Evolutionary conservation across 2,329 filamentous ascomycete genomes (phyloP), one percentile per base, ranked within the genome.

Genomic region (Curvularia spicifera): DNA sequence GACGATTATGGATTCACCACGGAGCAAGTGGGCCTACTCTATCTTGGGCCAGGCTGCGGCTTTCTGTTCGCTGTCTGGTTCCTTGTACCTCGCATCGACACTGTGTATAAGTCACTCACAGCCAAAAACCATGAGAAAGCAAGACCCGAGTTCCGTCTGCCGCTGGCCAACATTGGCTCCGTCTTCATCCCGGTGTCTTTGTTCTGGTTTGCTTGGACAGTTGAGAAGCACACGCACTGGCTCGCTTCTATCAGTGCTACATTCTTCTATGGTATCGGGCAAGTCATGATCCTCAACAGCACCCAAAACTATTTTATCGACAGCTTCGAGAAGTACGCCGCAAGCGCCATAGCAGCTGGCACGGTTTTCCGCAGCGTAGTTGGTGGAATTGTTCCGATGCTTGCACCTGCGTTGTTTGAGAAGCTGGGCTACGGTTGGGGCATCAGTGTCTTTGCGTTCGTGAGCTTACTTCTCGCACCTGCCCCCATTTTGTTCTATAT

Each of bases 291-390:
- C 29, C 71, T 84, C 53, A 84, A 84, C 54, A 77, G 76, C 12
- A 81, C 82, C 15, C 82, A 85, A 52, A 85, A 85, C 51, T 84
- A 84, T 67, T 84, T 83, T 65, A 83, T 84, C 46, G 82, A 84
- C 64, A 76, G 77, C 22, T 83, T 83, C 55, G 81, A 83, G 57
- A 77, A 78, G 66, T 83, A 81, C 59, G 81, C 82, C 5, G 81
- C 81, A 6, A 78, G 75, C 35, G 81, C 81, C 0, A 83, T 83
- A 51, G 82, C 82, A 5, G 82, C 81, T 4, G 81, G 80, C 0
- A 78, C 81, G 0, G 76, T 83, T 0, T 83, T 83, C 52, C 68
- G 82, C 20, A 78, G 75, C 46, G 39, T 83, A 1, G 67, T 83
- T 15, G 81, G 82, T 4, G 81, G 81, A 5, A 65, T 83, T 0